Conservation (phyloP, 1,284 basidiomycete genomes). For the Gymnopus androsaceus region DNA sequence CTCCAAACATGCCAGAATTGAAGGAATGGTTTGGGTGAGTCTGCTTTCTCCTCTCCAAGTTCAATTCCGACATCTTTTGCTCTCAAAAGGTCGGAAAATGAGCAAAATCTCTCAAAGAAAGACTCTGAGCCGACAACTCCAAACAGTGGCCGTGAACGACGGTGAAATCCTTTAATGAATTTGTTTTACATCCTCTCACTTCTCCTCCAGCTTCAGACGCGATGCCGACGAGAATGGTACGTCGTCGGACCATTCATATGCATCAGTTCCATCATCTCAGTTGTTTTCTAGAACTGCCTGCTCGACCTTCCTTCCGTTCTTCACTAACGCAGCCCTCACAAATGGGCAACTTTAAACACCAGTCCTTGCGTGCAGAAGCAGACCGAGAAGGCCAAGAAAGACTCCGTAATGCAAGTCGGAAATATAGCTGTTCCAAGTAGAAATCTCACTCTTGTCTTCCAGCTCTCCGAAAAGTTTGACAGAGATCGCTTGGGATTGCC, state of each 20-base stretch:
- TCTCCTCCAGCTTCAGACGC: conserved; percentile 60
- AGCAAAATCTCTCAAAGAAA: conserved; percentile 63
- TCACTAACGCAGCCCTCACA: conserved; percentile 78
- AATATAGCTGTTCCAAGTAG: not conserved
- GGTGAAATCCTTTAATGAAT: conserved; percentile 38
- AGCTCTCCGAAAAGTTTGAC: conserved; percentile 86
- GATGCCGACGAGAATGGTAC: conserved; percentile 73
- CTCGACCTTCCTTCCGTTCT: conserved; percentile 69
- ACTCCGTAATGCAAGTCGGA: conserved; percentile 63
- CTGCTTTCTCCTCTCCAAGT: conserved; percentile 14
- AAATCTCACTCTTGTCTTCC: conserved; percentile 4
- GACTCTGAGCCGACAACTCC: conserved; percentile 58
- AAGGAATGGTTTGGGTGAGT: conserved; percentile 88
- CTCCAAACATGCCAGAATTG: conserved; percentile 75
- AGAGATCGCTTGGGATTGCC: conserved; percentile 70
- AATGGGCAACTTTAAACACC: conserved; percentile 88
- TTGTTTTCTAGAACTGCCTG: conserved; percentile 45
- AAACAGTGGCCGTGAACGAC: conserved; percentile 60
- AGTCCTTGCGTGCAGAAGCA: conserved; percentile 71
- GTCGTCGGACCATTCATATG: conserved; percentile 19
- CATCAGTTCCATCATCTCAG: conserved; percentile 15
- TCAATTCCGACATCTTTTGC: conserved; percentile 24
- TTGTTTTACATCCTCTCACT: conserved; percentile 14
- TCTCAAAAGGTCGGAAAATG: conserved; percentile 52
- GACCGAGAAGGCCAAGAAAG: conserved; percentile 78